phyloP scores from a whole-genome alignment of 177 flowering plant genomes.

The Vitis hybrid region DNA sequence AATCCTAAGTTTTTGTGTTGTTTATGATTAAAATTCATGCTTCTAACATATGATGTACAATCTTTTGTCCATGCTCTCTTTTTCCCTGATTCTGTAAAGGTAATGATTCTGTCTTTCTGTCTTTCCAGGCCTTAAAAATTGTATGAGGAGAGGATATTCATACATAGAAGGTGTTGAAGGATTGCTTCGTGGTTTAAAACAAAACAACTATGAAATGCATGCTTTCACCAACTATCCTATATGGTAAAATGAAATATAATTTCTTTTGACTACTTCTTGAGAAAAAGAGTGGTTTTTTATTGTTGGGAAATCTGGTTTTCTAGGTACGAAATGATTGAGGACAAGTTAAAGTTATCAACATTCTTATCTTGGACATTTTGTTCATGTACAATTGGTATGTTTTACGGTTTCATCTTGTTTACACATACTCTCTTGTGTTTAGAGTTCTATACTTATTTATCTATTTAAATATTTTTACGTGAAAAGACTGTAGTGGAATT shows the following conservation, averaged over 20 bases:
- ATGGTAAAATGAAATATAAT: conserved; percentile 51
- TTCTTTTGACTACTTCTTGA: background rate
- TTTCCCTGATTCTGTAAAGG: background rate
- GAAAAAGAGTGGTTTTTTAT: background rate
- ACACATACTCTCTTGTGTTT: background rate
- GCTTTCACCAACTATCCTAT: conserved; percentile 91
- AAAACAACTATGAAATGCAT: conserved; percentile 78
- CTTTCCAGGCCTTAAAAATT: conserved; percentile 73
- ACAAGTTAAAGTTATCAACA: conserved; percentile 68
- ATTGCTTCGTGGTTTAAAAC: conserved; percentile 59
- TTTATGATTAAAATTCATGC: background rate
- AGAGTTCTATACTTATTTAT: no score
- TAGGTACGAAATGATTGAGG: conserved; percentile 87
- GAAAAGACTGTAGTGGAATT: no score
- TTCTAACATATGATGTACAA: background rate
- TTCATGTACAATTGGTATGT: conserved; percentile 70
- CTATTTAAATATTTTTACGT: no score
- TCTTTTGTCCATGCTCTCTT: background rate
- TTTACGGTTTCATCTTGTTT: background rate
- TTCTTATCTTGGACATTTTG: conserved; percentile 94
- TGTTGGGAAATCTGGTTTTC: conserved; percentile 6
- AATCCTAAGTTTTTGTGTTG: background rate
- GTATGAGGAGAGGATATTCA: conserved; percentile 71
- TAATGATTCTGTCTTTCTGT: background rate
- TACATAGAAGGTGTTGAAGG: conserved; percentile 77